Conservation (phyloP, 73 alveolate species). For the Loxodes magnus region DNA sequence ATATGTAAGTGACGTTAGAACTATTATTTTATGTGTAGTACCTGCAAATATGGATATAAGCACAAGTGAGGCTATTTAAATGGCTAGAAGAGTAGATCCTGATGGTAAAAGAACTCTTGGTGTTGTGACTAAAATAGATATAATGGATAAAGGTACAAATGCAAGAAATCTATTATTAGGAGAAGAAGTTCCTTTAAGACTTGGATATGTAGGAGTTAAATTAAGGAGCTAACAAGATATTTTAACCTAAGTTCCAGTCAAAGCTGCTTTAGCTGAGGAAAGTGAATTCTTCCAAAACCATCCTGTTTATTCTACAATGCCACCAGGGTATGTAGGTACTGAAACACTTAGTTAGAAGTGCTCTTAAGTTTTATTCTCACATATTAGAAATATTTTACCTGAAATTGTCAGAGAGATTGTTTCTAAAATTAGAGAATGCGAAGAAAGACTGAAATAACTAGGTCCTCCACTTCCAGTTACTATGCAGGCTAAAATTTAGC, state of each 20-base stretch:
- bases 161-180: slow-evolving; percentile 86
- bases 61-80: slow-evolving; percentile 80
- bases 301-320: slow-evolving; percentile 20
- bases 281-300: slow-evolving; percentile 22
- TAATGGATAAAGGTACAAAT: slow-evolving; percentile 95
- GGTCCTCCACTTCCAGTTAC: slow-evolving; percentile 55
- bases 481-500: slow-evolving; percentile 65
- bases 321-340: slow-evolving; percentile 29
- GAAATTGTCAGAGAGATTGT: slow-evolving; percentile 61
- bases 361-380: slow-evolving; percentile 39
- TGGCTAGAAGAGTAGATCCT: slow-evolving; percentile 85
- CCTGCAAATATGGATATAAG: slow-evolving; percentile 83
- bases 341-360: slow-evolving; percentile 31
- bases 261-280: slow-evolving; percentile 22
- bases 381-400: slow-evolving; percentile 57
- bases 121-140: slow-evolving; percentile 70
- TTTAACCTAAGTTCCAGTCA: too few species aligned
- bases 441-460: slow-evolving; percentile 55
- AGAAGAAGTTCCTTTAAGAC: slow-evolving; percentile 87
- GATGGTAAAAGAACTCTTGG: slow-evolving; percentile 82
- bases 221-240: slow-evolving; percentile 89
- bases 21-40: slow-evolving; percentile 49
- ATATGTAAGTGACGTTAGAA: slow-evolving; percentile 62
- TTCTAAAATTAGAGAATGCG: slow-evolving; percentile 44
- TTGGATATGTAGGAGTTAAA: slow-evolving; percentile 96